Percentiles rank a stretch among this genome's conserved stretches.
phyloP scores from a whole-genome alignment of 768 basidiomycete species.

The Psilocybe subaeruginosa region DNA sequence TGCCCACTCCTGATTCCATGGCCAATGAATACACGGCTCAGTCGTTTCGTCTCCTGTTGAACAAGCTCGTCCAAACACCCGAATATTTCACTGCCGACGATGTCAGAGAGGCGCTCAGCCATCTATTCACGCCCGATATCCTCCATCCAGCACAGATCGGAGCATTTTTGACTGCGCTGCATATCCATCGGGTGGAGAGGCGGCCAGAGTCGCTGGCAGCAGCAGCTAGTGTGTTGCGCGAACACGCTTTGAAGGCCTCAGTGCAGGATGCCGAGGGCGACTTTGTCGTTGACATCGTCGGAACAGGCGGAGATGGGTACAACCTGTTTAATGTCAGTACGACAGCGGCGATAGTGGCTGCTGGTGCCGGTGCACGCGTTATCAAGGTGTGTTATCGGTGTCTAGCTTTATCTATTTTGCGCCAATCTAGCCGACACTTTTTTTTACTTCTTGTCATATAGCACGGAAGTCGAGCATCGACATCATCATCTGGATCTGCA shows the following conservation, averaged over 20 bases:
- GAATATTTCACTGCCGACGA: slow-evolving; percentile 82
- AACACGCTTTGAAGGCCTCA: slow-evolving; percentile 64
- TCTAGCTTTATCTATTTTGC: background rate
- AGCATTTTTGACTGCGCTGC: slow-evolving; percentile 86
- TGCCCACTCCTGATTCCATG: background rate
- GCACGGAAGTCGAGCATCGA: slow-evolving; percentile 92
- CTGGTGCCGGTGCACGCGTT: slow-evolving; percentile 91
- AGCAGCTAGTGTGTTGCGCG: slow-evolving; percentile 74
- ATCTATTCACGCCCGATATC: slow-evolving; percentile 68
- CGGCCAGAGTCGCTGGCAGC: slow-evolving; percentile 78
- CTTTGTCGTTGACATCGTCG: slow-evolving; percentile 80
- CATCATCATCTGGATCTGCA: slow-evolving; percentile 92
- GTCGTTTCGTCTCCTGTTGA: slow-evolving; percentile 77
- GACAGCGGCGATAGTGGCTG: slow-evolving; percentile 90
- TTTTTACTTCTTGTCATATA: slow-evolving; percentile 31
- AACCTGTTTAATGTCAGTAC: slow-evolving; percentile 98
- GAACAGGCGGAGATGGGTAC: slow-evolving; percentile 94
- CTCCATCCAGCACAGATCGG: slow-evolving; percentile 80
- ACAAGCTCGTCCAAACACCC: slow-evolving; percentile 79
- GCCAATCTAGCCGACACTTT: background rate
- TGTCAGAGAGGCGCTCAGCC: slow-evolving; percentile 71
- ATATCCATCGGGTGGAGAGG: slow-evolving; percentile 77
- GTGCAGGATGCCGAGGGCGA: slow-evolving; percentile 65
- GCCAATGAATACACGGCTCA: slow-evolving; percentile 31
- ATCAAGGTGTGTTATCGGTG: slow-evolving; percentile 67